These are phyloP conservation scores for Fusarium nisikadoi DNA, from an alignment of 2,329 filamentous ascomycete species.

Conservation along the genomic window DNA sequence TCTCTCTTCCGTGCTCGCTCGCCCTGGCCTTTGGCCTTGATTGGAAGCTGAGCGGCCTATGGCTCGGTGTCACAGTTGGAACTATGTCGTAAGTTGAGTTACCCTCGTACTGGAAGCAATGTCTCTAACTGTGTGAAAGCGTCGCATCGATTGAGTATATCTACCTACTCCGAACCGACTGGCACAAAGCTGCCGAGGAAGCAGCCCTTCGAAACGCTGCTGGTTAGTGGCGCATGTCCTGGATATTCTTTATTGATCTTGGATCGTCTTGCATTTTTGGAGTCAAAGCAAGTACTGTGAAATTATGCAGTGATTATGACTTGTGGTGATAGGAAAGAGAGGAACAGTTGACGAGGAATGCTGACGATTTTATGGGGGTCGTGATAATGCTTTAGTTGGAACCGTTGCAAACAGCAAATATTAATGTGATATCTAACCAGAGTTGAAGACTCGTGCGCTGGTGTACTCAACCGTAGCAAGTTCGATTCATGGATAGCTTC, in stretches of 20 bases:
- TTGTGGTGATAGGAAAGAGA: background rate
- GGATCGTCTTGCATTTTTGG: background rate
- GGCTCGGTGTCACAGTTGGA: constrained; percentile 81
- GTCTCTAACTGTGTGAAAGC: constrained; percentile 47
- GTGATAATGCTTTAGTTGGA: background rate
- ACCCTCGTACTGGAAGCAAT: background rate
- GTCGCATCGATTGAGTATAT: constrained; percentile 64
- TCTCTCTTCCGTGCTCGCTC: constrained; percentile 87
- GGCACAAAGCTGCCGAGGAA: constrained; percentile 64
- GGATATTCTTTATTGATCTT: background rate
- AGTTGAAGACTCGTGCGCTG: background rate
- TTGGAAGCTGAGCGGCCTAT: constrained; percentile 84
- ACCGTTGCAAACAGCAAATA: background rate
- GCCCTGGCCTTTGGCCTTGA: constrained; percentile 78
- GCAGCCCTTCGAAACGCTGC: constrained; percentile 62
- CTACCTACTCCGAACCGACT: constrained; percentile 63
- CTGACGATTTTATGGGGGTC: background rate
- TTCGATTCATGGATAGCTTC: background rate
- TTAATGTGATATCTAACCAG: background rate
- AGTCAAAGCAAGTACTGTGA: background rate
- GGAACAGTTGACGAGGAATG: background rate
- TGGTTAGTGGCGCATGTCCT: constrained; percentile 44
- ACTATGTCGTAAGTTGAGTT: constrained; percentile 64
- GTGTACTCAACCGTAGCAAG: background rate
- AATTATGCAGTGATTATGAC: background rate